phyloP scores from a whole-genome alignment of 768 basidiomycete genomes.

The Boletellus emodensis region DNA sequence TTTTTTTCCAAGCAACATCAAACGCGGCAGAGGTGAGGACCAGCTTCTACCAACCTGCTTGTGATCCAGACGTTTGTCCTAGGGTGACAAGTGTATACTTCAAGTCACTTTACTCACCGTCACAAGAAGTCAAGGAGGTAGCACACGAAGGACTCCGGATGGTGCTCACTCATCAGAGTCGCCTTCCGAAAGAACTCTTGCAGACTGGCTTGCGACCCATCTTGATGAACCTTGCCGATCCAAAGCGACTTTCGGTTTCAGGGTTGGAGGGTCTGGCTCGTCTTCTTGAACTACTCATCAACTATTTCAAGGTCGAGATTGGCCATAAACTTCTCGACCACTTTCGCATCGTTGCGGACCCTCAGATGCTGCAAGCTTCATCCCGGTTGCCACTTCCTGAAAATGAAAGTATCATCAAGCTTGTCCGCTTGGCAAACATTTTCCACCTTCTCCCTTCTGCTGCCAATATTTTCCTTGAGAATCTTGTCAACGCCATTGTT shows the following conservation, averaged over 20 bases:
- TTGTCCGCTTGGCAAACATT: conserved; percentile 93
- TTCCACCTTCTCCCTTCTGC: conserved; percentile 94
- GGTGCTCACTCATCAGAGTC: conserved; percentile 84
- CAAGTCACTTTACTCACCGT: conserved; percentile 93
- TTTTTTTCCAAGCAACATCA: conserved; percentile 83
- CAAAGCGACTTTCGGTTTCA: conserved; percentile 86
- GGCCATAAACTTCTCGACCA: conserved; percentile 96
- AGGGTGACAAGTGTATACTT: conserved; percentile 96
- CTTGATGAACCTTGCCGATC: conserved; percentile 95
- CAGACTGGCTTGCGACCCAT: conserved; percentile 96
- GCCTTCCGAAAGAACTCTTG: conserved; percentile 90
- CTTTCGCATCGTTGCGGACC: conserved; percentile 88
- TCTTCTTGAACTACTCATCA: conserved; percentile 88
- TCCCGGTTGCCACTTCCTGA: conserved; percentile 77
- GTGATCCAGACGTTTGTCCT: conserved; percentile 7
- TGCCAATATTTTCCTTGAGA: conserved; percentile 87
- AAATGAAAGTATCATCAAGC: conserved; percentile 87
- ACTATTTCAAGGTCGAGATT: conserved; percentile 99
- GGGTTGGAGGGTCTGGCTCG: conserved; percentile 93
- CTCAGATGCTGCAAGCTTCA: conserved; percentile 75
- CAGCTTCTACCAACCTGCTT: background rate
- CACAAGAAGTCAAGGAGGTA: conserved; percentile 88
- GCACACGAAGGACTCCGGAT: conserved; percentile 90
- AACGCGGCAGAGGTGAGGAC: conserved; percentile 74
- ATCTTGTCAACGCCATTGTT: conserved; percentile 82